phyloP scores from a whole-genome alignment of 2,329 filamentous ascomycete species.

The Berkeleyomyces basicola region DNA sequence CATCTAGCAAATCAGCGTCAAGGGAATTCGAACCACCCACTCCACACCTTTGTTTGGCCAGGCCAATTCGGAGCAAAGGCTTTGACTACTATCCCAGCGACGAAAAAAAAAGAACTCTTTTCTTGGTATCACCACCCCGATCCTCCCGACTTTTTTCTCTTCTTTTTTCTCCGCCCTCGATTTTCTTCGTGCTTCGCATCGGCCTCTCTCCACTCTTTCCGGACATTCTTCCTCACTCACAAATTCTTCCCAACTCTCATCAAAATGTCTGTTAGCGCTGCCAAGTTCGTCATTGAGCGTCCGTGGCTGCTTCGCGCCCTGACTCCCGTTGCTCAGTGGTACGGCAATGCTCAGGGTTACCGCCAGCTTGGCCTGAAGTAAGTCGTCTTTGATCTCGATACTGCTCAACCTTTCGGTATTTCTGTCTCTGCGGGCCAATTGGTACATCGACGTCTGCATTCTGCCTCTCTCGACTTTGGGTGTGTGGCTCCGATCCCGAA shows the following conservation, averaged over 20 bases:
- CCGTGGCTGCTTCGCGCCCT: constrained; percentile 56
- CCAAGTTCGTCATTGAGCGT: constrained; percentile 62
- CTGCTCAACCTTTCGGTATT: not conserved
- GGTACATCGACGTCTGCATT: not conserved
- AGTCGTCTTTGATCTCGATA: constrained; percentile 2
- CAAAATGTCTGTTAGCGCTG: constrained; percentile 54
- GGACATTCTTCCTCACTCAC: constrained; percentile 15
- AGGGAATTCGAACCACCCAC: constrained; percentile 9
- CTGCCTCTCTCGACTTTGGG: not conserved
- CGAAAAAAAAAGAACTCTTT: constrained; percentile 9
- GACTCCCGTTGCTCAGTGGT: constrained; percentile 74
- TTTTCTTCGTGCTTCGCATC: not conserved
- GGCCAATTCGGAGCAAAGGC: constrained; percentile 2
- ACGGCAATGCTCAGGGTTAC: constrained; percentile 78
- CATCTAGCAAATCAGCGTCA: constrained; percentile 4
- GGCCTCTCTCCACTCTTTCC: constrained; percentile 17
- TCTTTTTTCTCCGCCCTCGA: not conserved
- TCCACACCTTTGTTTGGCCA: constrained; percentile 4
- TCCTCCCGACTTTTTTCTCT: constrained; percentile 12
- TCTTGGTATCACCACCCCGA: constrained; percentile 11
- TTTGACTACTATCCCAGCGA: not conserved
- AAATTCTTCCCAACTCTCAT: constrained; percentile 19
- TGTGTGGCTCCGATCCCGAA: not conserved
- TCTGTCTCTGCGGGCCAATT: not conserved
- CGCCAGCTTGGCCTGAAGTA: constrained; percentile 81